Evolutionary conservation across 1,139 yeast species (phyloP).

Genomic region (Lodderomyces jiufengensis): DNA sequence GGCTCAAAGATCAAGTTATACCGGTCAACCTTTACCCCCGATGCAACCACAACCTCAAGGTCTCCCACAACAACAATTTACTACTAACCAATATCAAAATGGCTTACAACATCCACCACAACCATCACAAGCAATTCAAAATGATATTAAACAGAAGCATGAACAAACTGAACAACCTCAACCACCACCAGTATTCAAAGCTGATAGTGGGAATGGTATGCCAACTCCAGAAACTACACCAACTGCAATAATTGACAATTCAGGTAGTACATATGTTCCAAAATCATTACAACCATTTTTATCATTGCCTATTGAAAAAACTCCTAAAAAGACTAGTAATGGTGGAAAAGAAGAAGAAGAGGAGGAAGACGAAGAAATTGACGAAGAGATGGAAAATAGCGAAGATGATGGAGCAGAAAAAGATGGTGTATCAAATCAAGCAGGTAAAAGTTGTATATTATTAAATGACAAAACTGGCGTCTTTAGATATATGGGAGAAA

Average conservation of each 20-base stretch:
- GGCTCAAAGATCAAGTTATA: slow-evolving; percentile 6
- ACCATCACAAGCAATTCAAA: neutral
- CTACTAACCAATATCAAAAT: too few species aligned
- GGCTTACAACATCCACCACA: slow-evolving; percentile 1
- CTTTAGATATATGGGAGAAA: slow-evolving; percentile 26
- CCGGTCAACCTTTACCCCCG: neutral
- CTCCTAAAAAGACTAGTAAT: slow-evolving; percentile 3
- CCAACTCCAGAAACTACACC: slow-evolving; percentile 14
- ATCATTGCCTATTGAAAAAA: slow-evolving; percentile 19
- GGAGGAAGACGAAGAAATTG: slow-evolving; percentile 1
- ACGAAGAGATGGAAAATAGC: neutral
- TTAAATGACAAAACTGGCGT: slow-evolving; percentile 21
- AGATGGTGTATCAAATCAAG: slow-evolving; percentile 14
- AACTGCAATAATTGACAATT: slow-evolving; percentile 2
- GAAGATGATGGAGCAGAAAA: neutral
- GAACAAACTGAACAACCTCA: neutral
- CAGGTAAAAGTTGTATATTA: slow-evolving; percentile 17
- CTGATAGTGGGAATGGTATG: slow-evolving; percentile 4
- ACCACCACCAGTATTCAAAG: neutral
- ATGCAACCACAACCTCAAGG: slow-evolving; percentile 1
- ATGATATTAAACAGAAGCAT: neutral
- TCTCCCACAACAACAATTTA: neutral
- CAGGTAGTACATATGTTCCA: slow-evolving; percentile 16
- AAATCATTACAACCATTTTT: slow-evolving; percentile 26
- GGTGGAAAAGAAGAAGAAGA: slow-evolving; percentile 2